A percentile compares a stretch with the other conserved stretches of the same genome.
These are phyloP conservation scores for Ophiocordyceps polyrhachis-furcata DNA, from an alignment of 2,329 filamentous ascomycete species.

Conservation along the genomic window DNA sequence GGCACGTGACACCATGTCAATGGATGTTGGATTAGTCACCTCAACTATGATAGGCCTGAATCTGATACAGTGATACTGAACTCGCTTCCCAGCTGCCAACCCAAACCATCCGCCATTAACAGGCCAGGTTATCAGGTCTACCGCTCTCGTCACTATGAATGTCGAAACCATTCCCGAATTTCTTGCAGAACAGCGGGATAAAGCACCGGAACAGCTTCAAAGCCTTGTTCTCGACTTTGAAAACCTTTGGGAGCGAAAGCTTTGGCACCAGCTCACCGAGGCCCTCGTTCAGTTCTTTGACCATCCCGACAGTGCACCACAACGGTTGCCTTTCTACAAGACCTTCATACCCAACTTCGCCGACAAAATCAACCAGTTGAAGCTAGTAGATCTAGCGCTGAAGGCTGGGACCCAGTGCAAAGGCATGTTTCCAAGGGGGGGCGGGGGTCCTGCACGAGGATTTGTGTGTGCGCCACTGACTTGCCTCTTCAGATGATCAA, in stretches of 20 bases:
- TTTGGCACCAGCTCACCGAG: constrained; percentile 98
- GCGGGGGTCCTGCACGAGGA: not conserved
- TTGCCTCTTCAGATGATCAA: constrained; percentile 49
- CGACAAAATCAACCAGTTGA: constrained; percentile 97
- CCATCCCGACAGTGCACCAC: constrained; percentile 57
- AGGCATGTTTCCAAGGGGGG: constrained; percentile 26
- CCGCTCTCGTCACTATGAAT: constrained; percentile 39
- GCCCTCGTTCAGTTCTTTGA: constrained; percentile 77
- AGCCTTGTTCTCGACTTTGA: constrained; percentile 80
- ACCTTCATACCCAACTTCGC: constrained; percentile 91
- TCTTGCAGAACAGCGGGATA: constrained; percentile 74
- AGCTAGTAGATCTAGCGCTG: constrained; percentile 80
- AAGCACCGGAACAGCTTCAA: constrained; percentile 74
- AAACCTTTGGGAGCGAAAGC: constrained; percentile 92
- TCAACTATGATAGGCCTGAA: no score
- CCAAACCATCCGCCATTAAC: no score
- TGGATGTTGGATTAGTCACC: no score
- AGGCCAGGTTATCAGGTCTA: no score
- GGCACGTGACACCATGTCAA: no score
- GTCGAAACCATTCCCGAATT: constrained; percentile 81
- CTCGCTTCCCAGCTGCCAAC: no score
- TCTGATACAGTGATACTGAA: no score
- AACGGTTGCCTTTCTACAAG: constrained; percentile 82
- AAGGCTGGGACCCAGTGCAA: constrained; percentile 72
- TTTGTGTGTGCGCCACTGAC: constrained; percentile 1